These are phyloP conservation scores for Mariannaea elegans DNA, from an alignment of 2,329 filamentous ascomycete species.

Conservation along the genomic window DNA sequence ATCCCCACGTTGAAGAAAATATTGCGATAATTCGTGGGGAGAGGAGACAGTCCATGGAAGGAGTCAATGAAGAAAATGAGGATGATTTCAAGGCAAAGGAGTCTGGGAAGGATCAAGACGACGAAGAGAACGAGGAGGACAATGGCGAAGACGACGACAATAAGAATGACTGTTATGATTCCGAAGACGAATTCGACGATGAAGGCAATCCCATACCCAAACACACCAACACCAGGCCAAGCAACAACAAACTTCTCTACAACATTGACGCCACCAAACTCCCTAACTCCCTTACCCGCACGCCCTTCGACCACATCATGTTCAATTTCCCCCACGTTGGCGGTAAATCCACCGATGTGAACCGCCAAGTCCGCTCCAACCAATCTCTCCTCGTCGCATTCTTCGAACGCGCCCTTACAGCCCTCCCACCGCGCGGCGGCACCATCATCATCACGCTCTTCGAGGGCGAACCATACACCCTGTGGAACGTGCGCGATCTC, in stretches of 20 bases:
- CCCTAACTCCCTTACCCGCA: slow-evolving; percentile 53
- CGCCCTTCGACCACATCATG: slow-evolving; percentile 76
- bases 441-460: slow-evolving; percentile 86
- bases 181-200: slow-evolving; percentile 26
- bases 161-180: slow-evolving; percentile 32
- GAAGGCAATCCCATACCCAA: slow-evolving; percentile 29
- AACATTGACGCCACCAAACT: slow-evolving; percentile 74
- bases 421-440: slow-evolving; percentile 56
- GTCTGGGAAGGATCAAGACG: not conserved
- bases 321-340: slow-evolving; percentile 99
- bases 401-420: slow-evolving; percentile 62
- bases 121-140: slow-evolving; percentile 22
- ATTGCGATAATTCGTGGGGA: slow-evolving; percentile 58
- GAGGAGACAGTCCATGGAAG: slow-evolving; percentile 28
- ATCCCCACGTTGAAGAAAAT: slow-evolving; percentile 73
- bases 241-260: slow-evolving; percentile 60
- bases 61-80: slow-evolving; percentile 11
- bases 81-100: slow-evolving; percentile 11
- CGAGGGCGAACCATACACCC: slow-evolving; percentile 90
- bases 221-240: slow-evolving; percentile 23
- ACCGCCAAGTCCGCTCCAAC: slow-evolving; percentile 92
- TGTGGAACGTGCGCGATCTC: slow-evolving; percentile 94
- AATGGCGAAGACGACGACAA: slow-evolving; percentile 25
- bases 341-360: slow-evolving; percentile 90
- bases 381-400: slow-evolving; percentile 79